Conservation (phyloP, 257 asterid species). For the Fraxinus cuspidata region DNA sequence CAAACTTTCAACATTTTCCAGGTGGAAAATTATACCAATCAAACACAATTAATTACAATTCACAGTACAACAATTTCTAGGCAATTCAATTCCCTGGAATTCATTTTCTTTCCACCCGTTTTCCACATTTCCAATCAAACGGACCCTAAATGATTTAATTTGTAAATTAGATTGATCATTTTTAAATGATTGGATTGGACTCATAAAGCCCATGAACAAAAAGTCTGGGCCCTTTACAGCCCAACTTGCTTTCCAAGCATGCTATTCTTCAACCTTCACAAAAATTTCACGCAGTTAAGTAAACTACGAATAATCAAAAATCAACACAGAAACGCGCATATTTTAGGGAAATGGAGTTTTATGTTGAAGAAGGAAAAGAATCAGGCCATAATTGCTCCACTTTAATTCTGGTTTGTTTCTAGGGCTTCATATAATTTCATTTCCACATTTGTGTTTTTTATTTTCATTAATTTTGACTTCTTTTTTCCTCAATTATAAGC, state of each 20-base stretch:
- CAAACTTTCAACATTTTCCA: too few species aligned
- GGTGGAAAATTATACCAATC: too few species aligned
- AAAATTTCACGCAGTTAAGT: not conserved
- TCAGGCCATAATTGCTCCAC: conserved; percentile 50
- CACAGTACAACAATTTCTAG: too few species aligned
- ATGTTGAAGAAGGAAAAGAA: conserved; percentile 61
- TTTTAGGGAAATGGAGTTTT: conserved; percentile 58
- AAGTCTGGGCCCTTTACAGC: not conserved
- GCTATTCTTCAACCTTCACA: not conserved
- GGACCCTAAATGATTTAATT: too few species aligned
- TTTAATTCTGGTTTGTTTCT: conserved; percentile 65
- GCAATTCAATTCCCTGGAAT: too few species aligned
- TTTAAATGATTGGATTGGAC: too few species aligned
- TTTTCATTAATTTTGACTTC: not conserved
- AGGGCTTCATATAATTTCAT: conserved; percentile 17
- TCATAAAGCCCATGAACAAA: not conserved
- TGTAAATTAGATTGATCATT: too few species aligned
- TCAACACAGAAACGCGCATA: not conserved
- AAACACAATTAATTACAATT: too few species aligned
- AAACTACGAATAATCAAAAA: too few species aligned
- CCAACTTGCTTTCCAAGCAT: not conserved
- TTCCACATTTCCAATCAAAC: too few species aligned
- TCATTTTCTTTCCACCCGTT: too few species aligned
- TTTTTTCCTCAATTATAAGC: conserved; percentile 38
- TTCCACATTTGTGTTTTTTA: conserved; percentile 2